A percentile compares a stretch with the other conserved stretches of the same genome.
These are phyloP conservation scores for Saxispiralis lemnorum DNA, from an alignment of 495 filamentous ascomycete genomes.

Conservation along the genomic window DNA sequence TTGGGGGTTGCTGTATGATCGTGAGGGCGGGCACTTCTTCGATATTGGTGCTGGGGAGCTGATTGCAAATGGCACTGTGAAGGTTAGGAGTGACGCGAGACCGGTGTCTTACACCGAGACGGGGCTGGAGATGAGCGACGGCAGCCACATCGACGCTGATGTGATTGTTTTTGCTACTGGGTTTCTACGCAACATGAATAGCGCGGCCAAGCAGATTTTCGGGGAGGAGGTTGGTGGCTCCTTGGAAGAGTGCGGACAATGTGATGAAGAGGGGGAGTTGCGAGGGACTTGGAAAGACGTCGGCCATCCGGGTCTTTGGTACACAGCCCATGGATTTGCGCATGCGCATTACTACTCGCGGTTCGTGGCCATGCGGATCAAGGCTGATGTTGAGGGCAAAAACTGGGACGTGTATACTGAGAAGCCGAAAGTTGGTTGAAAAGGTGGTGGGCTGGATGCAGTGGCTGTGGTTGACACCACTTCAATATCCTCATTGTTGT, in stretches of 20 bases:
- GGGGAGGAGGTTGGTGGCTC: slow-evolving; percentile 19
- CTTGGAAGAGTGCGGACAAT: slow-evolving; percentile 23
- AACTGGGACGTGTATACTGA: slow-evolving; percentile 1
- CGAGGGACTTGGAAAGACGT: slow-evolving; percentile 23
- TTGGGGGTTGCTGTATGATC: slow-evolving; percentile 13
- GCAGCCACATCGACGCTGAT: slow-evolving; percentile 20
- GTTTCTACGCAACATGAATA: slow-evolving; percentile 17
- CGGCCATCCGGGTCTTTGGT: slow-evolving; percentile 23
- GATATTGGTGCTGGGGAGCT: slow-evolving; percentile 23
- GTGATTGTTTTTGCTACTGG: slow-evolving; percentile 27
- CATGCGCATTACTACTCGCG: slow-evolving; percentile 23
- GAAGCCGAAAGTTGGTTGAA: not conserved
- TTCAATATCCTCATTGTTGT: too few species aligned
- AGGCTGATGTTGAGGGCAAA: slow-evolving; percentile 6
- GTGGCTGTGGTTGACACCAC: too few species aligned
- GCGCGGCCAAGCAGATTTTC: slow-evolving; percentile 16
- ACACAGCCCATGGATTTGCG: slow-evolving; percentile 22
- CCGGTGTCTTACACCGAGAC: slow-evolving; percentile 19
- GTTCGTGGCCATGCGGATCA: slow-evolving; percentile 20
- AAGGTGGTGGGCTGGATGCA: too few species aligned
- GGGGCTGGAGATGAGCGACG: slow-evolving; percentile 22
- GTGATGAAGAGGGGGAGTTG: slow-evolving; percentile 26
- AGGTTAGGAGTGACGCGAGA: slow-evolving; percentile 17
- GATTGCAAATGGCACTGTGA: slow-evolving; percentile 16
- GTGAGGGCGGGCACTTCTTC: slow-evolving; percentile 25